Evolutionary conservation across 768 basidiomycete genomes (phyloP).

Genomic region (Amanita rimosa): DNA sequence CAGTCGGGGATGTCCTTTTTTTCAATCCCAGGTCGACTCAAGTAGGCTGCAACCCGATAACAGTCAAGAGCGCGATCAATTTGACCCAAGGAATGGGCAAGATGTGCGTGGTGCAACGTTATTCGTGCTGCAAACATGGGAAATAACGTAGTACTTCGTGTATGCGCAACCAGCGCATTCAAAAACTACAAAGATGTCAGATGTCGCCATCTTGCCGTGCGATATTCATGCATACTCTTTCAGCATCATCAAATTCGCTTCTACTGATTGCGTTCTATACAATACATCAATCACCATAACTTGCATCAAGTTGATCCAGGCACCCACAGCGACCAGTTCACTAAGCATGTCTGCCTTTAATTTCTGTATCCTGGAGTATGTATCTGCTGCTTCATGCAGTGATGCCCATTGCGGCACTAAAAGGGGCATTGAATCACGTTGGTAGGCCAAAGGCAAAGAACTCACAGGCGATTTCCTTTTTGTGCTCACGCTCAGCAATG

Average conservation of each 20-base stretch:
- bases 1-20: neutral
- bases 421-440: conserved; percentile 3
- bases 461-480: conserved; percentile 28
- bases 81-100: conserved; percentile 56
- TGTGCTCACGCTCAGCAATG: conserved; percentile 35
- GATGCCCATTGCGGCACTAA: conserved; percentile 49
- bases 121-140: conserved; percentile 46
- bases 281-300: neutral
- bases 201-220: neutral
- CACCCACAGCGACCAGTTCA: conserved; percentile 50
- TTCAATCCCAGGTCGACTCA: conserved; percentile 18
- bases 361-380: conserved; percentile 39
- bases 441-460: conserved; percentile 6
- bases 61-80: conserved; percentile 43
- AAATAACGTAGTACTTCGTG: conserved; percentile 21
- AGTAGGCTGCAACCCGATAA: conserved; percentile 49
- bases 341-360: conserved; percentile 64
- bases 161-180: conserved; percentile 4
- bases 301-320: neutral
- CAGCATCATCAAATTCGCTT: conserved; percentile 55
- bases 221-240: conserved; percentile 28
- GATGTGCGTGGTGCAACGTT: conserved; percentile 58
- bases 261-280: conserved; percentile 53
- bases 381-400: conserved; percentile 32
- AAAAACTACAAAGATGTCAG: neutral